Evolutionary conservation across 768 basidiomycete species (phyloP).

Genomic region (Rossbeevera mucosa): DNA sequence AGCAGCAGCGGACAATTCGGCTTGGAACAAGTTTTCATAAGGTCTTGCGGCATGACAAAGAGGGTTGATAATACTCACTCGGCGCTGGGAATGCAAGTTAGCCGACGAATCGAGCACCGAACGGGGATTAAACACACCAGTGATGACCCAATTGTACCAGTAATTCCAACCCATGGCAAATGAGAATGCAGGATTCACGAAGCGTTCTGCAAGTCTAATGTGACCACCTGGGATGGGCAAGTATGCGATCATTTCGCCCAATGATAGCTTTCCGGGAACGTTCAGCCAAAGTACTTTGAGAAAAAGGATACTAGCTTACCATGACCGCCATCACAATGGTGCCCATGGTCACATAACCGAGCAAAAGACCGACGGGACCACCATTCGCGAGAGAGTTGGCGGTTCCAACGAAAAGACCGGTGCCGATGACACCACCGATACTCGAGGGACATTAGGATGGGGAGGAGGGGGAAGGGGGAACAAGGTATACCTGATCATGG

Average conservation of each 20-base stretch:
- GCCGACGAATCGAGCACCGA: background rate
- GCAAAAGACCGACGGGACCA: slow-evolving; percentile 69
- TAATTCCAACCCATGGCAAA: slow-evolving; percentile 53
- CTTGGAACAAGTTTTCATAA: slow-evolving; percentile 17
- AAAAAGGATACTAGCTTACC: slow-evolving; percentile 37
- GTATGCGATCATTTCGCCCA: slow-evolving; percentile 61
- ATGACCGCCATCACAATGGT: slow-evolving; percentile 69
- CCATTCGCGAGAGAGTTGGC: slow-evolving; percentile 46
- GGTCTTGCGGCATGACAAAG: background rate
- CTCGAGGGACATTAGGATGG: slow-evolving; percentile 28
- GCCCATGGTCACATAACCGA: slow-evolving; percentile 66
- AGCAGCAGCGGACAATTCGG: slow-evolving; percentile 44
- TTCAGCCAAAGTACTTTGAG: background rate
- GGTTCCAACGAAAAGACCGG: slow-evolving; percentile 69
- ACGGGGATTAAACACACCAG: slow-evolving; percentile 9
- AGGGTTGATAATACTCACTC: slow-evolving; percentile 11
- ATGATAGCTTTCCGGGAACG: slow-evolving; percentile 43
- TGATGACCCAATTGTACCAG: slow-evolving; percentile 37
- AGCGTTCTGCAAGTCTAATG: slow-evolving; percentile 77
- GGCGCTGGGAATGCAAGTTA: slow-evolving; percentile 17
- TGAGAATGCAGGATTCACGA: slow-evolving; percentile 72
- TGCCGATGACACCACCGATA: slow-evolving; percentile 56
- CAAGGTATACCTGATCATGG: slow-evolving; percentile 64
- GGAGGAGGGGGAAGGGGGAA: background rate
- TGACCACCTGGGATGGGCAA: slow-evolving; percentile 78